Evolutionary conservation across 345 rosid species (phyloP), one percentile per base, ranked within the genome.

Genomic region (Diplotaxis tenuifolia): DNA sequence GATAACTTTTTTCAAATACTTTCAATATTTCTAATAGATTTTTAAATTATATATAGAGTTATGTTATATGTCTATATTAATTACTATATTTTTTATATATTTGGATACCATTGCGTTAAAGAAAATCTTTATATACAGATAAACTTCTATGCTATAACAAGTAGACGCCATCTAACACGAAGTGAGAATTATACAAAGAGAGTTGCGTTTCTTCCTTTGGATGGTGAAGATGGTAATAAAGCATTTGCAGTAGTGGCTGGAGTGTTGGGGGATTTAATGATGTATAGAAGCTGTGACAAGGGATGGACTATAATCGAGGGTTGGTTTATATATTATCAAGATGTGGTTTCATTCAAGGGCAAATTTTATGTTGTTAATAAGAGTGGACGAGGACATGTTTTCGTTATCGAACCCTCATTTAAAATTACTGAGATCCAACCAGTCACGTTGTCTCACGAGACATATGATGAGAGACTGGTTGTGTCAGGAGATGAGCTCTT

Each of bases 261-360:
- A 25, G 38, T 65, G 15, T 27, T 45, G 3, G 36, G 56, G 3
- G 23, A 25, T 25, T 5, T 65, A 45, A 49, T 65, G 70, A 47
- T 25, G 69, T 65, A 47, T 6, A 45, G 57, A 65, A 65, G 68
- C 38, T 9, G 5, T 65, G 56, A 65, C 38, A 65, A 65, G 56
- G 29, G 5, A 1, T 65, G 70, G 58, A 49, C 7, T 16, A 11
- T 27, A 28, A 10, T 49, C 18, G 18, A 65, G 38, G 38, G 40
- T 25, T 25, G 28, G 28, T 25, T 25, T 10, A 16, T n/a, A n/a
- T n/a, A n/a, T n/a, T n/a, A n/a, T n/a, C n/a, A n/a, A 49, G 70
- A 66, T 12, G 50, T 28, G 28, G 45, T 66, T 49, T 27, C 45
- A 28, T 66, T 16, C 18, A 29, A 65, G 28, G 22, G 63, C 40